phyloP scores from a whole-genome alignment of 768 basidiomycete species.

The Calocybe indica region DNA sequence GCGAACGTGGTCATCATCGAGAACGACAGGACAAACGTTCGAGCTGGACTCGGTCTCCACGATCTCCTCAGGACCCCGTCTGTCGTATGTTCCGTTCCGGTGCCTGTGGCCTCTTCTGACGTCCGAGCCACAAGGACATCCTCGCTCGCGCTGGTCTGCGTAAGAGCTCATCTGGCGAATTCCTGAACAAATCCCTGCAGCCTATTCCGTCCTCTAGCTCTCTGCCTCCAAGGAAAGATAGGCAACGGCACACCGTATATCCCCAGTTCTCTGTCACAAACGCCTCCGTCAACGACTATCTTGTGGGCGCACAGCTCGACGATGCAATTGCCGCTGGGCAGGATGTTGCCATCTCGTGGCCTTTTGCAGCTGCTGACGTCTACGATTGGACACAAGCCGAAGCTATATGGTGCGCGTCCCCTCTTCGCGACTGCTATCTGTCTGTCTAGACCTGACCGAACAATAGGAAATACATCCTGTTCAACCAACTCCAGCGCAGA shows the following conservation, averaged over 20 bases:
- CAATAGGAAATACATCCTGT: constrained; percentile 78
- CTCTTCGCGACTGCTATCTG: not conserved
- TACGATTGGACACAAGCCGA: constrained; percentile 82
- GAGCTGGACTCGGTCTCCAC: constrained; percentile 74
- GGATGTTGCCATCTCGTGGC: constrained; percentile 74
- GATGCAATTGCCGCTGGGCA: constrained; percentile 73
- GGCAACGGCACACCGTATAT: constrained; percentile 31
- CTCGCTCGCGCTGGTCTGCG: constrained; percentile 77
- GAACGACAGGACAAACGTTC: constrained; percentile 60
- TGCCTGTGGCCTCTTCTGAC: not conserved
- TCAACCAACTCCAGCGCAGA: constrained; percentile 65
- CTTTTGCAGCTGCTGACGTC: constrained; percentile 69
- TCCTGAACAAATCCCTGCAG: constrained; percentile 19
- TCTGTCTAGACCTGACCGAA: not conserved
- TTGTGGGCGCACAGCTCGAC: constrained; percentile 77
- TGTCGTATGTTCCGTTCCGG: constrained; percentile 46
- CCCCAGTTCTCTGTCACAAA: constrained; percentile 36
- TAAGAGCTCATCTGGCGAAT: constrained; percentile 32
- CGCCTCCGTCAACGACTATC: constrained; percentile 67
- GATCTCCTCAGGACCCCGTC: constrained; percentile 76
- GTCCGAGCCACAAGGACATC: constrained; percentile 49
- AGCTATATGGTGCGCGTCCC: constrained; percentile 71
- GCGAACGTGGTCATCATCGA: constrained; percentile 79
- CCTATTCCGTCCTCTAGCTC: constrained; percentile 33
- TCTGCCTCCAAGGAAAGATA: constrained; percentile 4